Conservation (phyloP, 805 yeast genomes). For the Vanderwaltozyma polyspora region DNA sequence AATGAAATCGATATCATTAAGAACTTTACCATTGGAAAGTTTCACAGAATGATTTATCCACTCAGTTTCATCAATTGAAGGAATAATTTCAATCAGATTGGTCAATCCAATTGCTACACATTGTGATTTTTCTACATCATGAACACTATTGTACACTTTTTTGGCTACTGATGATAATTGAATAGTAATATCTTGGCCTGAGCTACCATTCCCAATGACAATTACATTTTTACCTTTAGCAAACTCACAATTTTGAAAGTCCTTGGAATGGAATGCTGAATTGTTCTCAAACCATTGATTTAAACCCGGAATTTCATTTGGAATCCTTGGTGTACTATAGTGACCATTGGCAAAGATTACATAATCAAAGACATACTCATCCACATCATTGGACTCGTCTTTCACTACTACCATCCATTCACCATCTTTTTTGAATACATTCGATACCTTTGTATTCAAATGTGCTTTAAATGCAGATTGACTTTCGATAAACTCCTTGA, state of each 20-base stretch:
- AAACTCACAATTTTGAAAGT: constrained; percentile 25
- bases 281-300: constrained; percentile 25
- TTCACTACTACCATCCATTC: constrained; percentile 10
- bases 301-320: constrained; percentile 29
- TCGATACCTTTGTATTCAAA: constrained; percentile 14
- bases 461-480: constrained; percentile 22
- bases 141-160: constrained; percentile 40
- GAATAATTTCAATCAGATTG: constrained; percentile 8
- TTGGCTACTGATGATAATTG: constrained; percentile 27
- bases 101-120: constrained; percentile 1
- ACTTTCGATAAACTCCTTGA: constrained; percentile 22
- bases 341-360: constrained; percentile 37
- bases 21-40: constrained; percentile 25
- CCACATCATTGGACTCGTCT: constrained; percentile 5
- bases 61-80: constrained; percentile 25
- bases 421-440: constrained; percentile 8
- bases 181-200: constrained; percentile 36
- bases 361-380: constrained; percentile 30
- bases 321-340: constrained; percentile 31
- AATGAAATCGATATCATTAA: constrained; percentile 29
- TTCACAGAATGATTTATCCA: constrained; percentile 15
- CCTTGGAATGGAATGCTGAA: constrained; percentile 31
- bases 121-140: constrained; percentile 35
- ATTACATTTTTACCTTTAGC: constrained; percentile 28
- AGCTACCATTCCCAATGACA: constrained; percentile 34